These are phyloP conservation scores for Pelagomonas calceolata DNA, from an alignment of 108 stramenopile species.

Conservation along the genomic window DNA sequence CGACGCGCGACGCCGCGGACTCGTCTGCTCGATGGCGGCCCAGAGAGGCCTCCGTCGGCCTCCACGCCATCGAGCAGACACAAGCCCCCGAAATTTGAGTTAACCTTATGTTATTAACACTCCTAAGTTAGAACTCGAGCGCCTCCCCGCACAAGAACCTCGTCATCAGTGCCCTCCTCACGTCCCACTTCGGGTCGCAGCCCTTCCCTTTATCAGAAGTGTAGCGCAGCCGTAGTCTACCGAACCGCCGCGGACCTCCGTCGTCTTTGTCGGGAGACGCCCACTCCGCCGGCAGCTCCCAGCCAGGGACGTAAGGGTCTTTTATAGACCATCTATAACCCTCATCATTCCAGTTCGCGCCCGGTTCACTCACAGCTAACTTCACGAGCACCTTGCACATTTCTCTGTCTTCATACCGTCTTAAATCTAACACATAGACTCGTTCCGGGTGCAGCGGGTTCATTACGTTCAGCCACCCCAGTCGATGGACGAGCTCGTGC, in stretches of 20 bases:
- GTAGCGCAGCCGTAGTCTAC: constrained; percentile 22
- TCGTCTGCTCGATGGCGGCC: no score
- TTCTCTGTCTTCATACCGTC: constrained; percentile 10
- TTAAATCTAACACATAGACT: constrained; percentile 13
- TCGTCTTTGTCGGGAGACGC: constrained; percentile 16
- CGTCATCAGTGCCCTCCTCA: background rate
- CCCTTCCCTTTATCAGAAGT: constrained; percentile 20
- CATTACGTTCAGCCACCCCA: constrained; percentile 14
- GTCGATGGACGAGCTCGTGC: constrained; percentile 12
- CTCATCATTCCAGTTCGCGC: constrained; percentile 14
- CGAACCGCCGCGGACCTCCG: constrained; percentile 26
- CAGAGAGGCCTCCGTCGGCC: no score
- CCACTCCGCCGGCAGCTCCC: constrained; percentile 32
- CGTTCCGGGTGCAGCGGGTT: constrained; percentile 15
- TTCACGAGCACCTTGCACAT: constrained; percentile 10
- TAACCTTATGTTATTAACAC: no score
- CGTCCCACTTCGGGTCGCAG: constrained; percentile 24
- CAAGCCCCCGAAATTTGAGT: no score
- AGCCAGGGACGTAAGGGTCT: constrained; percentile 27
- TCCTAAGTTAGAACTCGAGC: no score
- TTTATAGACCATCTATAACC: constrained; percentile 8
- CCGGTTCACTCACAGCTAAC: constrained; percentile 14
- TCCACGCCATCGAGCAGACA: no score
- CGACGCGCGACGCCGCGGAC: no score
- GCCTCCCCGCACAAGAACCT: no score